Percentiles rank a stretch among this genome's conserved stretches.
Evolutionary conservation across 768 basidiomycete genomes (phyloP).

Genomic region (Trichaptum fuscoviolaceum): DNA sequence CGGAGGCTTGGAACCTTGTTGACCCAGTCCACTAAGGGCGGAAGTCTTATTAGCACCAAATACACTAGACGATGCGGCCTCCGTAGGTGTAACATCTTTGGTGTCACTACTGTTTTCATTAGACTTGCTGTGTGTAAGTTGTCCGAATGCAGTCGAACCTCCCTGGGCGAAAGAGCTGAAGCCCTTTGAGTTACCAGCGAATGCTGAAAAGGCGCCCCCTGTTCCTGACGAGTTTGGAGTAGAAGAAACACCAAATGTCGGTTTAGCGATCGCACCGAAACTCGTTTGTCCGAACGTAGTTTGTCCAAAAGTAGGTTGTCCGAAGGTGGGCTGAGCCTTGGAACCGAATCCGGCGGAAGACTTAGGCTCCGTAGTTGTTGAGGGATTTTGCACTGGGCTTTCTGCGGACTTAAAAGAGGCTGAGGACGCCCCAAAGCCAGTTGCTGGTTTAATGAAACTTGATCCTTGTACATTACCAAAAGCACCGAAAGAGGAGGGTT

Average conservation of each 20-base stretch:
- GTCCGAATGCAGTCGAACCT: background rate
- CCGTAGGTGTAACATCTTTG: background rate
- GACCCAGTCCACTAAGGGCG: conserved; percentile 1
- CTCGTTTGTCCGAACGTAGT: conserved; percentile 32
- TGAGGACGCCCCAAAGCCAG: conserved; percentile 29
- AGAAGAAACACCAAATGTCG: conserved; percentile 17
- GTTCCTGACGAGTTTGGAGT: conserved; percentile 13
- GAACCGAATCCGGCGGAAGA: conserved; percentile 10
- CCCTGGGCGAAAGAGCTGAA: conserved; percentile 32
- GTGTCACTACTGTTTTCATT: background rate
- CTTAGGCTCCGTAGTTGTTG: conserved; percentile 3
- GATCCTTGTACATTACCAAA: background rate
- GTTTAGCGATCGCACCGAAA: conserved; percentile 30
- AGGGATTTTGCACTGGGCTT: background rate
- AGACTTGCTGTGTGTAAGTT: conserved; percentile 9
- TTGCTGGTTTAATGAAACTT: conserved; percentile 27
- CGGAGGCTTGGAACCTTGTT: background rate
- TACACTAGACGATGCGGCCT: background rate
- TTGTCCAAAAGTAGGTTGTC: conserved; percentile 30
- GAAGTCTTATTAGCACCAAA: background rate
- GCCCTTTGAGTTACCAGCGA: conserved; percentile 18
- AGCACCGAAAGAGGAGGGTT: conserved; percentile 13
- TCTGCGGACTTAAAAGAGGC: conserved; percentile 3
- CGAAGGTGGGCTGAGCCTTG: conserved; percentile 28
- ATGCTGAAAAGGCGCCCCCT: background rate